phyloP scores from a whole-genome alignment of 2,329 filamentous ascomycete genomes.

The Phoma sp. region DNA sequence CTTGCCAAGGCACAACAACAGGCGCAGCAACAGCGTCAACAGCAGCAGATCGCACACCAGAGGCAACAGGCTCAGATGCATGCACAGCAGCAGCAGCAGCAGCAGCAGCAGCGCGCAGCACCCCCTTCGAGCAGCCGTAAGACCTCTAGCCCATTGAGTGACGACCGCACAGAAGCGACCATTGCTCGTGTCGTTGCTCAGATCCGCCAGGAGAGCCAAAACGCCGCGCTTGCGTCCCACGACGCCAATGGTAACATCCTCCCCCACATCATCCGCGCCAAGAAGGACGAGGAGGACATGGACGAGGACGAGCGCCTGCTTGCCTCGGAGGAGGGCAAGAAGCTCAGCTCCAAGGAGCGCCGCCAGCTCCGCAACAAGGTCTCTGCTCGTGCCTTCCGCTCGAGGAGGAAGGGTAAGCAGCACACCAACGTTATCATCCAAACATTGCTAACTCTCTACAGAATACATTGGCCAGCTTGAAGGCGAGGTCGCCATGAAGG shows the following conservation, averaged over 20 bases:
- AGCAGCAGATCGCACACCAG: slow-evolving; percentile 54
- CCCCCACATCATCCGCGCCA: slow-evolving; percentile 74
- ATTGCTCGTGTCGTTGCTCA: slow-evolving; percentile 92
- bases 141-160: slow-evolving; percentile 50
- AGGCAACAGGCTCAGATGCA: slow-evolving; percentile 59
- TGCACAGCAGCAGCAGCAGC: slow-evolving; percentile 56
- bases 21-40: slow-evolving; percentile 55
- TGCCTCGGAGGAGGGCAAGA: slow-evolving; percentile 98
- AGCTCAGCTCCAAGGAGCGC: slow-evolving; percentile 96
- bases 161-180: slow-evolving; percentile 75
- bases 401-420: slow-evolving; percentile 89
- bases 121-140: slow-evolving; percentile 37
- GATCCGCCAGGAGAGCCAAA: slow-evolving; percentile 76
- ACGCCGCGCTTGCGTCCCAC: slow-evolving; percentile 58
- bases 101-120: slow-evolving; percentile 38
- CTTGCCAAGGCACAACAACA: slow-evolving; percentile 45
- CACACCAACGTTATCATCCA: neutral
- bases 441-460: slow-evolving; percentile 61
- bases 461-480: slow-evolving; percentile 98
- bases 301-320: slow-evolving; percentile 94
- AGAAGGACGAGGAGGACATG: slow-evolving; percentile 98
- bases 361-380: slow-evolving; percentile 99
- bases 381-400: slow-evolving; percentile 95
- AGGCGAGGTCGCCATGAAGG: slow-evolving; percentile 82
- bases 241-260: slow-evolving; percentile 57